A percentile compares a stretch with the other conserved stretches of the same genome.
Evolutionary conservation across 1,284 basidiomycete genomes (phyloP).

Genomic region (Phlebopus sp.): DNA sequence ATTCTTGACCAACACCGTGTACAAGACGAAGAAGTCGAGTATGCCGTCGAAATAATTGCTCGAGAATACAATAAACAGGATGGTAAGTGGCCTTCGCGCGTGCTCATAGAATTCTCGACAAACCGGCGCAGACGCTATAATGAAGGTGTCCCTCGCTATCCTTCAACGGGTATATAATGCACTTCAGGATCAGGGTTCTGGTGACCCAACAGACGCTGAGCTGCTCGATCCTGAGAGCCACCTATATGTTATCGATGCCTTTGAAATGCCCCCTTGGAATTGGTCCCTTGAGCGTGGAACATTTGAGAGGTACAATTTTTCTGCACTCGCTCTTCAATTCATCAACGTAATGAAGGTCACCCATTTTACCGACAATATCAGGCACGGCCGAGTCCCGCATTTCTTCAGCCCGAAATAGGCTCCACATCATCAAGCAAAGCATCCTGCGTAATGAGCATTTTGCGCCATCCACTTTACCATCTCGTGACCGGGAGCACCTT

Average conservation of each 20-base stretch:
- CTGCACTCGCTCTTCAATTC: slow-evolving; percentile 2
- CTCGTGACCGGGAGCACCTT: slow-evolving; percentile 78
- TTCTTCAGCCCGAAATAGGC: slow-evolving; percentile 73
- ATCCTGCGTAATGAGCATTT: slow-evolving; percentile 94
- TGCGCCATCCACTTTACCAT: slow-evolving; percentile 88
- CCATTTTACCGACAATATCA: slow-evolving; percentile 59
- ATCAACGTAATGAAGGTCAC: slow-evolving; percentile 30
- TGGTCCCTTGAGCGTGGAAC: slow-evolving; percentile 84
- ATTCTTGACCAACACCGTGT: slow-evolving; percentile 69
- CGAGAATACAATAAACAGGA: slow-evolving; percentile 92
- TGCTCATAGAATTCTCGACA: slow-evolving; percentile 7
- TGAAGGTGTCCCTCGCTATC: slow-evolving; percentile 75
- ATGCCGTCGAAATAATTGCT: slow-evolving; percentile 80
- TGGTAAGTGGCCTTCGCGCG: slow-evolving; percentile 47
- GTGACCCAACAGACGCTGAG: slow-evolving; percentile 54
- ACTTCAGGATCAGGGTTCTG: slow-evolving; percentile 70
- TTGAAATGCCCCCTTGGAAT: slow-evolving; percentile 90
- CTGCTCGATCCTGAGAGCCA: slow-evolving; percentile 83
- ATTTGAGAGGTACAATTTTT: slow-evolving; percentile 69
- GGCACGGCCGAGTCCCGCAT: slow-evolving; percentile 81
- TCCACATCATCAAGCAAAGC: slow-evolving; percentile 87
- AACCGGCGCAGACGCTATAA: slow-evolving; percentile 58
- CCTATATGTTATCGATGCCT: slow-evolving; percentile 84
- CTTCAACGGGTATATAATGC: slow-evolving; percentile 81
- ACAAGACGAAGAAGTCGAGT: slow-evolving; percentile 68